Conservation (phyloP, 1,284 basidiomycete species). For the Amylostereum chailletii region DNA sequence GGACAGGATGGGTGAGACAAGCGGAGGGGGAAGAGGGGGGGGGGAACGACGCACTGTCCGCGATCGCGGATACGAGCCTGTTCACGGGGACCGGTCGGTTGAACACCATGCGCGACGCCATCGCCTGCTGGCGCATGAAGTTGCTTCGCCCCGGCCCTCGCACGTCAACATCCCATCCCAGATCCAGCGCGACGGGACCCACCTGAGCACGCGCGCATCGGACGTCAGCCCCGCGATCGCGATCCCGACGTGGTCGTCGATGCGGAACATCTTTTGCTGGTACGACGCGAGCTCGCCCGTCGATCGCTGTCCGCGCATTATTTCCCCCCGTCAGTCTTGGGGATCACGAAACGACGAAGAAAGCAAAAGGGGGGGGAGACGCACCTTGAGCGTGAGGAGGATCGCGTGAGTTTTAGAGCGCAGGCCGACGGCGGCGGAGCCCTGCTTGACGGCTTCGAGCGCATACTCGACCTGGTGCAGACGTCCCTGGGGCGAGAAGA, state of each 20-base stretch:
- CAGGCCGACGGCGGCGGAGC: slow-evolving; percentile 94
- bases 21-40: not conserved
- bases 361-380: slow-evolving; percentile 4
- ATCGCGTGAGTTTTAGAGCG: slow-evolving; percentile 94
- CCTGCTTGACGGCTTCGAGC: slow-evolving; percentile 98
- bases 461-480: slow-evolving; percentile 98
- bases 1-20: not conserved
- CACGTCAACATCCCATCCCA: not conserved
- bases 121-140: slow-evolving; percentile 99
- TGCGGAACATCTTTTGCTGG: slow-evolving; percentile 99
- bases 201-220: slow-evolving; percentile 96
- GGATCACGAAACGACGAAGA: not conserved
- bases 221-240: slow-evolving; percentile 97
- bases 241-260: slow-evolving; percentile 98
- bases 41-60: slow-evolving; percentile 67
- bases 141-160: slow-evolving; percentile 47
- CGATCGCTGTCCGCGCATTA: slow-evolving; percentile 64
- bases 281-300: slow-evolving; percentile 97
- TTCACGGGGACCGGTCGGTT: slow-evolving; percentile 92
- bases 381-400: slow-evolving; percentile 85
- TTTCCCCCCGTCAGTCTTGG: not conserved
- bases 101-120: slow-evolving; percentile 92
- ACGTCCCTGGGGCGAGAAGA: slow-evolving; percentile 89
- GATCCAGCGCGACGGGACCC: slow-evolving; percentile 11
- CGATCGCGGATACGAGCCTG: slow-evolving; percentile 87